phyloP scores from a whole-genome alignment of 2,329 filamentous ascomycete genomes.

The Ramularia endophylla region DNA sequence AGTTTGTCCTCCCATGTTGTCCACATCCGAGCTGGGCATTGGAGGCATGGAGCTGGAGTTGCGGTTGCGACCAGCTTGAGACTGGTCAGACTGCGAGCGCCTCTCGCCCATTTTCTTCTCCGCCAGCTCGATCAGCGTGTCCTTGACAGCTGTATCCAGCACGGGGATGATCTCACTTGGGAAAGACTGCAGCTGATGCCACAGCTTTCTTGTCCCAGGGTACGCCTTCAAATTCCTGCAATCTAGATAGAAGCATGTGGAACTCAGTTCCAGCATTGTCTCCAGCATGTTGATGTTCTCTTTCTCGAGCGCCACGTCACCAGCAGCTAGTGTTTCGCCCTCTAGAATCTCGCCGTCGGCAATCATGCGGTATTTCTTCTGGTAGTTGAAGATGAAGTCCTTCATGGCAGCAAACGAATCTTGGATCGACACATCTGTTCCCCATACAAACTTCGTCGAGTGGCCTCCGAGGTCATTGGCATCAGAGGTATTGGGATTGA shows the following conservation, averaged over 20 bases:
- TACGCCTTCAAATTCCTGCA: slow-evolving; percentile 86
- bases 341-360: slow-evolving; percentile 75
- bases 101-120: slow-evolving; percentile 69
- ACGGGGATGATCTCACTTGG: slow-evolving; percentile 94
- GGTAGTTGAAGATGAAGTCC: slow-evolving; percentile 87
- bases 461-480: slow-evolving; percentile 79
- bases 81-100: slow-evolving; percentile 31
- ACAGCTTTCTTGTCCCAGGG: slow-evolving; percentile 85
- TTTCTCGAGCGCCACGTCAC: slow-evolving; percentile 65
- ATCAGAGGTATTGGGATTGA: slow-evolving; percentile 82
- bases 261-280: slow-evolving; percentile 83
- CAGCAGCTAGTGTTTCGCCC: slow-evolving; percentile 59
- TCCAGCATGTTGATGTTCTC: slow-evolving; percentile 82
- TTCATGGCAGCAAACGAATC: slow-evolving; percentile 85
- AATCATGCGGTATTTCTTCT: slow-evolving; percentile 90
- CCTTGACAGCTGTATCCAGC: slow-evolving; percentile 92
- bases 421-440: slow-evolving; percentile 90
- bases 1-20: slow-evolving; percentile 30
- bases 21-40: slow-evolving; percentile 72
- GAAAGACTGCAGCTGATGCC: slow-evolving; percentile 91
- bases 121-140: slow-evolving; percentile 86
- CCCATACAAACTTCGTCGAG: slow-evolving; percentile 85
- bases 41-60: slow-evolving; percentile 66
- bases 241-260: slow-evolving; percentile 80
- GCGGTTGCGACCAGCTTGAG: slow-evolving; percentile 26